These are phyloP conservation scores for Pisolithus tinctorius DNA, from an alignment of 768 basidiomycete genomes.

Conservation along the genomic window DNA sequence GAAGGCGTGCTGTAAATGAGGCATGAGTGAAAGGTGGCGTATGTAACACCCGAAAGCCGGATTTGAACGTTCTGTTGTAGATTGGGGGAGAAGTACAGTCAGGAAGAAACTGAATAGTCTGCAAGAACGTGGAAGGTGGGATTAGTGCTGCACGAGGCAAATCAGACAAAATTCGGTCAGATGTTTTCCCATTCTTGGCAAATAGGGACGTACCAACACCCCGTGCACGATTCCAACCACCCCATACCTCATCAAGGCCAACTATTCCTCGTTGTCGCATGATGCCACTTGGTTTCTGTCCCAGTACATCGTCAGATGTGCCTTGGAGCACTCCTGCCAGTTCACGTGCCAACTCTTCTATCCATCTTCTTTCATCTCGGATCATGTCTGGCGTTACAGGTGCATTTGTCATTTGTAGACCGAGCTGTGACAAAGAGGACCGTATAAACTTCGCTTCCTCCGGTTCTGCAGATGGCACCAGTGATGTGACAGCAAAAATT, in stretches of 20 bases:
- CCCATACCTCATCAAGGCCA: constrained; percentile 91
- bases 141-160: constrained; percentile 60
- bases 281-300: constrained; percentile 40
- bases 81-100: constrained; percentile 63
- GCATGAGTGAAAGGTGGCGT: constrained; percentile 67
- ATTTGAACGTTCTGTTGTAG: constrained; percentile 56
- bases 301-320: constrained; percentile 10
- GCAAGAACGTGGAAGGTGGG: constrained; percentile 81
- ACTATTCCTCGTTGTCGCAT: constrained; percentile 79
- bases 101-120: constrained; percentile 63
- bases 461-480: constrained; percentile 47
- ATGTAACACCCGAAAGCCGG: constrained; percentile 77
- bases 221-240: constrained; percentile 88
- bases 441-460: constrained; percentile 86
- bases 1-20: constrained; percentile 64
- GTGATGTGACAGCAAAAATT: constrained; percentile 20
- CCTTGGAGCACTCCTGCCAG: constrained; percentile 67
- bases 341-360: constrained; percentile 76
- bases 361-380: constrained; percentile 72
- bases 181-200: background rate
- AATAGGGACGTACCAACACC: constrained; percentile 59
- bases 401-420: constrained; percentile 67
- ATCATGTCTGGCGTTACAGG: constrained; percentile 90
- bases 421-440: constrained; percentile 84
- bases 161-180: background rate